A percentile compares a stretch with the other conserved stretches of the same genome.
These are phyloP conservation scores for Dendrobium catenatum DNA, from an alignment of 106 monocot genomes.

Conservation along the genomic window DNA sequence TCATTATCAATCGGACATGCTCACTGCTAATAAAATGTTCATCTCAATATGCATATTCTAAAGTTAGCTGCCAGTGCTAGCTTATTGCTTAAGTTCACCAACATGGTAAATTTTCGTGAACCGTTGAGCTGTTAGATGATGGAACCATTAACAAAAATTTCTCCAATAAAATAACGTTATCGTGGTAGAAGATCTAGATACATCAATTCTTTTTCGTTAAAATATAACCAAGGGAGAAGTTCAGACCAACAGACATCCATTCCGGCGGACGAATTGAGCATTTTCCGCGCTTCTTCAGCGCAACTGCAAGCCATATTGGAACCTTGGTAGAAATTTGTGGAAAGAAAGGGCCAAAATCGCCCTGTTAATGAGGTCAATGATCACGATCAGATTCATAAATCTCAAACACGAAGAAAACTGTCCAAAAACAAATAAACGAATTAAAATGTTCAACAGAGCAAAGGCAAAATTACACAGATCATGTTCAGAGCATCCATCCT, in stretches of 20 bases:
- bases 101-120: not conserved
- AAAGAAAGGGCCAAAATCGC: conserved; percentile 66
- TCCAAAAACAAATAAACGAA: not conserved
- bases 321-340: conserved; percentile 58
- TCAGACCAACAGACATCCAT: conserved; percentile 67
- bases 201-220: not conserved
- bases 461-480: conserved; percentile 54
- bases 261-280: conserved; percentile 52
- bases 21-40: not conserved
- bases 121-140: not conserved
- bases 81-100: not conserved
- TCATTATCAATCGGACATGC: not conserved
- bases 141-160: not conserved
- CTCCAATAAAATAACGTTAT: not conserved
- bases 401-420: not conserved
- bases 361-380: conserved; percentile 15
- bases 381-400: not conserved
- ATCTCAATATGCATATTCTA: not conserved
- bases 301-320: conserved; percentile 80
- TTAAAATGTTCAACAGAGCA: not conserved
- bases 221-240: not conserved
- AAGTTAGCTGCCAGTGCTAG: not conserved
- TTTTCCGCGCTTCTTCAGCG: conserved; percentile 61
- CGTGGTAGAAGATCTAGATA: not conserved
- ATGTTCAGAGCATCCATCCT: conserved; percentile 73